phyloP scores from a whole-genome alignment of 805 yeast genomes.

The Wickerhamiella brachini region DNA sequence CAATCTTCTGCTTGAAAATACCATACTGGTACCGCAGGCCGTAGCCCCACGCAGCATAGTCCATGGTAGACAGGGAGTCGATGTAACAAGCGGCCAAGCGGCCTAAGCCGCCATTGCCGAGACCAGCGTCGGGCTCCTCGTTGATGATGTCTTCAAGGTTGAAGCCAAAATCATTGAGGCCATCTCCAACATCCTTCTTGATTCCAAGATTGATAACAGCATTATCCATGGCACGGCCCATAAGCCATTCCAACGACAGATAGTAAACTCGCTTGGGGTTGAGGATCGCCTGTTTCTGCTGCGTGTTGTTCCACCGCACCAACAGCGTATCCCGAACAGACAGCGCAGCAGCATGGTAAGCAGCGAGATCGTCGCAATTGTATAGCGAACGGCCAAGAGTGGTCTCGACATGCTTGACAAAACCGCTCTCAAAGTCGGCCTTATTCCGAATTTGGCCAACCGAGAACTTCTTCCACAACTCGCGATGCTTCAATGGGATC shows the following conservation, averaged over 20 bases:
- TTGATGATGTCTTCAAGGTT: conserved; percentile 71
- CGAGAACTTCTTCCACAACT: conserved; percentile 61
- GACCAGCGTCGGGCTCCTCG: conserved; percentile 86
- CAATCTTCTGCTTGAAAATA: conserved; percentile 76
- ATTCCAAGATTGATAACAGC: conserved; percentile 72
- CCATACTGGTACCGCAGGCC: conserved; percentile 91
- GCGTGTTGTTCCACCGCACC: conserved; percentile 86
- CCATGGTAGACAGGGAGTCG: conserved; percentile 73
- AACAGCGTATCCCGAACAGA: conserved; percentile 67
- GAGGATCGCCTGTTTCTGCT: conserved; percentile 70
- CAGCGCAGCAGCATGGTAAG: conserved; percentile 77
- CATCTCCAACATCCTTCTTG: conserved; percentile 42
- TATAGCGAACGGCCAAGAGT: conserved; percentile 81
- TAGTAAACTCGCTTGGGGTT: conserved; percentile 82
- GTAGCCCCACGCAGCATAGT: conserved; percentile 93
- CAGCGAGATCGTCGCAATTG: conserved; percentile 86
- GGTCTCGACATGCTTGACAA: conserved; percentile 80
- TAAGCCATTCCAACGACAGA: conserved; percentile 71
- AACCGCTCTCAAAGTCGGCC: conserved; percentile 49
- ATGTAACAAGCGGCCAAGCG: conserved; percentile 89
- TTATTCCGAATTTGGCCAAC: conserved; percentile 35
- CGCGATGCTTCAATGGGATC: conserved; percentile 67
- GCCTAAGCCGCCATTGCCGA: conserved; percentile 93
- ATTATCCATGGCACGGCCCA: conserved; percentile 93
- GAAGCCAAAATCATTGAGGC: conserved; percentile 68